Evolutionary conservation across 1,284 basidiomycete species (phyloP).

Genomic region (Xerocomus minutiporus): DNA sequence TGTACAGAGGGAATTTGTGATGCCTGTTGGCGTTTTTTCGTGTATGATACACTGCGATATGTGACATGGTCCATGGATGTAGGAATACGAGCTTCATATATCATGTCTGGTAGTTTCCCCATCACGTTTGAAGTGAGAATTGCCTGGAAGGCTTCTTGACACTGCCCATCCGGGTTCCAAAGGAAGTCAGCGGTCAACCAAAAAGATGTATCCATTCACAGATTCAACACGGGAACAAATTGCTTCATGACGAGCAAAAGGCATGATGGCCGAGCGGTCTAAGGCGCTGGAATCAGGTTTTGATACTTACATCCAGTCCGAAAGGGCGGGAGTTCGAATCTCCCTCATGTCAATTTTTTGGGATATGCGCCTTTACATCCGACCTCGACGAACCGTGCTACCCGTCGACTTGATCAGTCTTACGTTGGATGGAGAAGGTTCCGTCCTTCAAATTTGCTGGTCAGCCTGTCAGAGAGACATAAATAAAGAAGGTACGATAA

Average conservation of each 20-base stretch:
- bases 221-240: too few relatives aligned
- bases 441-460: too few relatives aligned
- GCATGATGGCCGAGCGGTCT: slow-evolving; percentile 62
- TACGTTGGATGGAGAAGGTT: too few relatives aligned
- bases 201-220: too few relatives aligned
- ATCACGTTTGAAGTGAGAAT: neutral
- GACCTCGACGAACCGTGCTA: too few relatives aligned
- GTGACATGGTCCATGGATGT: neutral
- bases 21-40: neutral
- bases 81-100: neutral
- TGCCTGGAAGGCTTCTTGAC: neutral
- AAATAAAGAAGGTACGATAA: too few relatives aligned
- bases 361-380: too few relatives aligned
- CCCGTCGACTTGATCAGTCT: neutral
- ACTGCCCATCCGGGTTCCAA: too few relatives aligned
- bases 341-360: slow-evolving; percentile 28
- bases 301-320: slow-evolving; percentile 25
- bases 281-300: slow-evolving; percentile 48
- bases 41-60: too few relatives aligned
- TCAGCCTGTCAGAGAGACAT: too few relatives aligned
- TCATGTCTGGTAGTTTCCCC: too few relatives aligned
- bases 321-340: slow-evolving; percentile 37
- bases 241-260: neutral
- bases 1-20: neutral
- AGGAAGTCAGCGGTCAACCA: too few relatives aligned